Conservation (phyloP, 495 filamentous ascomycete genomes). For the Xylaria intraflava region DNA sequence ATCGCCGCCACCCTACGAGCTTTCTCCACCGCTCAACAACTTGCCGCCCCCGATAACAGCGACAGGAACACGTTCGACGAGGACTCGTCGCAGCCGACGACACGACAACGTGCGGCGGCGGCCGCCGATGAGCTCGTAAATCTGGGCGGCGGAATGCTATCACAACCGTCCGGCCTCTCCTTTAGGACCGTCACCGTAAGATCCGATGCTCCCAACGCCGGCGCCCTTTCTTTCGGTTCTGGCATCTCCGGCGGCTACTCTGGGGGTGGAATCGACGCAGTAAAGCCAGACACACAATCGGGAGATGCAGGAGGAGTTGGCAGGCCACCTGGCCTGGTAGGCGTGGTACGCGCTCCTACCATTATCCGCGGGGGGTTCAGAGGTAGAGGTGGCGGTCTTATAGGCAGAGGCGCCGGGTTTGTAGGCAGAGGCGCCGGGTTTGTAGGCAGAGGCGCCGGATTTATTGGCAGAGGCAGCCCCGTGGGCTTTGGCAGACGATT, state of each 20-base stretch:
- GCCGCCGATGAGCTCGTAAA: slow-evolving; percentile 16
- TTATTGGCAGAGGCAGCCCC: not conserved
- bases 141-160: not conserved
- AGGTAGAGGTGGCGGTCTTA: slow-evolving; percentile 3
- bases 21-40: slow-evolving; percentile 30
- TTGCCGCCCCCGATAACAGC: slow-evolving; percentile 9
- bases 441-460: not conserved
- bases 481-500: too few species aligned
- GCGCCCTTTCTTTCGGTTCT: too few species aligned
- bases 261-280: too few species aligned
- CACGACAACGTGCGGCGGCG: slow-evolving; percentile 11
- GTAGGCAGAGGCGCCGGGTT: not conserved
- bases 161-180: not conserved
- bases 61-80: not conserved
- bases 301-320: too few species aligned
- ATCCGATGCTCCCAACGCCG: too few species aligned
- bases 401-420: not conserved
- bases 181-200: too few species aligned
- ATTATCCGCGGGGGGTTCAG: slow-evolving; percentile 18
- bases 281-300: too few species aligned
- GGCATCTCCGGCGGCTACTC: too few species aligned
- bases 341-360: not conserved
- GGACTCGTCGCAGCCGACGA: not conserved
- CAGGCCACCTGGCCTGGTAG: too few species aligned
- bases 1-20: slow-evolving; percentile 36